Percentiles rank a stretch among this genome's conserved stretches.
phyloP scores from a whole-genome alignment of 768 basidiomycete genomes.

The Tulasnella calospora region DNA sequence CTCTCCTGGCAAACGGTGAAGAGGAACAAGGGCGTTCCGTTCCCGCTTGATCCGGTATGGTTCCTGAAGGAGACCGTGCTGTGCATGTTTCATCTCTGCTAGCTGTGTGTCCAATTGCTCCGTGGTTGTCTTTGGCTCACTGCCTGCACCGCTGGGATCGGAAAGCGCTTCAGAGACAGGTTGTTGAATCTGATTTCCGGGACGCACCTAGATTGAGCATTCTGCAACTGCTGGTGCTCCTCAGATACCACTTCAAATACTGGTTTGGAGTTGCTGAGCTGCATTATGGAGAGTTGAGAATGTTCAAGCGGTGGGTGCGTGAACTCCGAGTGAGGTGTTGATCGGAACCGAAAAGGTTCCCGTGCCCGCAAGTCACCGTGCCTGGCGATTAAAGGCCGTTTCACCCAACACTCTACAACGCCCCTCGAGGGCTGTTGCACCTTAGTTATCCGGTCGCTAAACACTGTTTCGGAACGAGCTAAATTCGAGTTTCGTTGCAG shows the following conservation, averaged over 20 bases:
- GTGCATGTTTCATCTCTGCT: neutral
- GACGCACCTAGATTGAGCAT: neutral
- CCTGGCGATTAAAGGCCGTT: too few relatives aligned
- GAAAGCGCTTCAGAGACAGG: neutral
- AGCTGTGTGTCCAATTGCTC: neutral
- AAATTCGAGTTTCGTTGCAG: too few relatives aligned
- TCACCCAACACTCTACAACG: too few relatives aligned
- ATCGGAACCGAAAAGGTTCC: too few relatives aligned
- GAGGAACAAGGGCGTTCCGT: neutral
- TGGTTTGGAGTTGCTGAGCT: neutral
- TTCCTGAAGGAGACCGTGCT: neutral
- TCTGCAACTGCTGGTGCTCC: neutral
- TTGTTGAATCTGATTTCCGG: neutral
- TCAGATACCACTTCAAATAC: neutral
- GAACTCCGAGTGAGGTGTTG: too few relatives aligned
- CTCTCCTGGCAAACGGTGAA: constrained; percentile 3
- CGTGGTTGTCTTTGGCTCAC: neutral
- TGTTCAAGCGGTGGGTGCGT: neutral
- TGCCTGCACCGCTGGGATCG: neutral
- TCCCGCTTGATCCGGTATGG: neutral
- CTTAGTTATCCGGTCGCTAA: too few relatives aligned
- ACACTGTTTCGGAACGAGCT: too few relatives aligned
- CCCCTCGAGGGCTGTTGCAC: too few relatives aligned
- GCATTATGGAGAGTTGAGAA: neutral
- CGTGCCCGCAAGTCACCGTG: too few relatives aligned